phyloP scores from a whole-genome alignment of 371 early-diverging fungal species.

The Phascolomyces articulosus region DNA sequence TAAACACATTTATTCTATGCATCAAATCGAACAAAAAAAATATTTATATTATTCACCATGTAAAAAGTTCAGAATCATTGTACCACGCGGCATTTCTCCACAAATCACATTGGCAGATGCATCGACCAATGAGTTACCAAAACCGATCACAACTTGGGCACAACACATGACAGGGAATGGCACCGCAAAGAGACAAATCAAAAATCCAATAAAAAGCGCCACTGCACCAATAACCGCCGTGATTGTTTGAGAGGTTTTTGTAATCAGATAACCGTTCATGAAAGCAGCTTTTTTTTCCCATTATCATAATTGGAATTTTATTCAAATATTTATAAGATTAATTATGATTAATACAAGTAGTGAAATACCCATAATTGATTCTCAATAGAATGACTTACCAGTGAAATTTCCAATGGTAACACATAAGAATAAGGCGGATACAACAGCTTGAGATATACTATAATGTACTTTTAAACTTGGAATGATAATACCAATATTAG shows the following conservation, averaged over 20 bases:
- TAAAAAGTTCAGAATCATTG: slow-evolving; percentile 21
- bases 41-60: slow-evolving; percentile 21
- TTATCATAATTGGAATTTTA: too few species aligned
- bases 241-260: slow-evolving; percentile 13
- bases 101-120: slow-evolving; percentile 21
- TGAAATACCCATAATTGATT: too few species aligned
- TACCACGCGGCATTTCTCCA: slow-evolving; percentile 20
- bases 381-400: slow-evolving; percentile 15
- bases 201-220: slow-evolving; percentile 7
- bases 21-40: too few species aligned
- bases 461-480: slow-evolving; percentile 23
- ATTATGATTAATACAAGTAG: too few species aligned
- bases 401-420: neutral
- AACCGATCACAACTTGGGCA: slow-evolving; percentile 21
- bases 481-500: slow-evolving; percentile 25
- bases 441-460: slow-evolving; percentile 18
- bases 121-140: slow-evolving; percentile 16
- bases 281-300: slow-evolving; percentile 21
- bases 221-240: slow-evolving; percentile 19
- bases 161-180: slow-evolving; percentile 28
- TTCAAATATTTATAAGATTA: too few species aligned
- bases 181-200: slow-evolving; percentile 16
- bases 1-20: too few species aligned
- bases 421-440: slow-evolving; percentile 18
- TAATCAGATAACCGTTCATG: slow-evolving; percentile 24